Evolutionary conservation across 768 basidiomycete species (phyloP).

Genomic region (Macrolepiota dolichaula): DNA sequence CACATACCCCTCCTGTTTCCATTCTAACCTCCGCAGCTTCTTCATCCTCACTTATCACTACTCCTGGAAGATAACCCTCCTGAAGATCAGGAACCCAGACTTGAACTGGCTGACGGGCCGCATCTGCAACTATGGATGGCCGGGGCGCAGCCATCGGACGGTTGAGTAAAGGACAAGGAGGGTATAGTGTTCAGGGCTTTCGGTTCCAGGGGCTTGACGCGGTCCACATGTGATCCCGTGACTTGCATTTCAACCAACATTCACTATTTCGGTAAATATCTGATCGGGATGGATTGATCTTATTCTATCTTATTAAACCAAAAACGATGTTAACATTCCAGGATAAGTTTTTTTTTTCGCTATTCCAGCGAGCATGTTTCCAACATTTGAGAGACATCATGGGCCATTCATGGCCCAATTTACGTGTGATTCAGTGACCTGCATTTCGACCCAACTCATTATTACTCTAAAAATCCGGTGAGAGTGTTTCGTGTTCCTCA

Average conservation of each 20-base stretch:
- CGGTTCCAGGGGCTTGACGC: not conserved
- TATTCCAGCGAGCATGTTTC: no score
- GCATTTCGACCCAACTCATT: no score
- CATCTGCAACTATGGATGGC: conserved; percentile 58
- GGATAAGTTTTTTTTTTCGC: no score
- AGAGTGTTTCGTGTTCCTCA: not conserved
- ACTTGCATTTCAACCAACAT: conserved; percentile 13
- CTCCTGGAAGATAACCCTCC: conserved; percentile 92
- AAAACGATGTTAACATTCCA: no score
- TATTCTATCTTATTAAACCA: no score
- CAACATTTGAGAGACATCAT: no score
- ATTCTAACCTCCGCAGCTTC: conserved; percentile 82
- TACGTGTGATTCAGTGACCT: no score
- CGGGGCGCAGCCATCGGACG: conserved; percentile 44
- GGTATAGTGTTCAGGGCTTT: not conserved
- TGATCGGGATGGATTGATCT: no score
- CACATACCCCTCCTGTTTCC: conserved; percentile 77
- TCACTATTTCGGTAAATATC: conserved; percentile 10
- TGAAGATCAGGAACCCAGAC: conserved; percentile 95
- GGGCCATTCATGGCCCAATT: no score
- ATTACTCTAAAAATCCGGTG: no score
- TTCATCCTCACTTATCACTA: conserved; percentile 85
- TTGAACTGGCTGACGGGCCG: conserved; percentile 80
- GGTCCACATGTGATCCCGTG: conserved; percentile 11
- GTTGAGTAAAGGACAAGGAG: not conserved